Base-by-base conservation (phyloP, 2,329 filamentous ascomycete genomes). In the Colletotrichum simmondsii region DNA sequence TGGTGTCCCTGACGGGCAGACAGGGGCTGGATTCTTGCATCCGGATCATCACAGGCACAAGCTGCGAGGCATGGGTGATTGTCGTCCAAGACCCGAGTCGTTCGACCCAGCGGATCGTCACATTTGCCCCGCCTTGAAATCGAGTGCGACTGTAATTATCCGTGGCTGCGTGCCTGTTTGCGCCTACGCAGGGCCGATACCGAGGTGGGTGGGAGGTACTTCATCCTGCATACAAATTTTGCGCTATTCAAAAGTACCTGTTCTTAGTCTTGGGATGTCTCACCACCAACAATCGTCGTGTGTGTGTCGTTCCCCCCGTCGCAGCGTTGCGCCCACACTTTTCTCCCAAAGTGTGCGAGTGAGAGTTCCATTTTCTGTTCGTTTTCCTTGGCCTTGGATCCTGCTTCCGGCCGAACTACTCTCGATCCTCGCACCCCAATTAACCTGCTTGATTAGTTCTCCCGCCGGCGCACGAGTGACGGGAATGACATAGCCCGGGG, bases 241-340 rank as follows among this genome's bases (percentile, higher is more conserved):
- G 24, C 58, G 16, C 8, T 26, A 22, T 32, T 10, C 35, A 19
- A 16, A 46, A 46, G 32, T 35, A 60, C 32, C 35, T 26, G 2
- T 32, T 22, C 11, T 32, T 53, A 58, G 58, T 37, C 59, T 46
- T 37, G 64, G 10, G 64, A 81, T 82, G 81, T 74, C 70, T 72
- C 65, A 72, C 70, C 53, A 69, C 65, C 70, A 69, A n/a, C 61
- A 60, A 71, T 63, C 62, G 22, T 65, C 30, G 62, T 56, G 30
- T 53, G 30, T 53, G 24, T 12, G 7, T 24, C 52, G 42, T 52
- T n/a, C 52, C 68, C 64, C 49, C 49, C n/a, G 57, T 59, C 54
- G 65, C 68, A 26, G 60, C 66, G 60, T 59, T 59, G 64, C 57
- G 61, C 61, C 57, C 71, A 66, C 67, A 57, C 62, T 28, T 62